Base-by-base conservation (phyloP, 768 basidiomycete genomes). In the Lactarius evosmus region DNA sequence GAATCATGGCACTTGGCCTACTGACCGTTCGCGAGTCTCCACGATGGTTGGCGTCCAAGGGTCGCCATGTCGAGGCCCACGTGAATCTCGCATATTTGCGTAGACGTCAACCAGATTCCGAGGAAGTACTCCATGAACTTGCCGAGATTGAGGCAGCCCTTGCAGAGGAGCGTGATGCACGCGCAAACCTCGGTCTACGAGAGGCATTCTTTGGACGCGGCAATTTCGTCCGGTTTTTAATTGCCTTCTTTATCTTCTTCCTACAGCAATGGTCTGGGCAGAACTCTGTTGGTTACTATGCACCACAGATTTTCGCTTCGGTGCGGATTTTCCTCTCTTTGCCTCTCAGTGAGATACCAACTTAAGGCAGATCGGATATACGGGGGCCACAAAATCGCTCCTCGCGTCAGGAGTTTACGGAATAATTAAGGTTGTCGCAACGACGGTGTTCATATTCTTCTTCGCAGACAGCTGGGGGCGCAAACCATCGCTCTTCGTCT, bases 221-320 rank as follows among this genome's bases (percentile, higher is more conserved):
- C 53, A 93, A 93, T 75, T 82, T 85, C 52, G 77, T 87, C 64
- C 86, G 93, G 27, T 94, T 95, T 77, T 76, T 88, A n/a, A 92
- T 95, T 69, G 92, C 93, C 1, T 85, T 91, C 68, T 74, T 82
- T 30, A 89, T 92, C 65, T 92, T 93, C 78, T 72, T 89, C 64
- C 76, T 92, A 8, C 92, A 93, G 68, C 90, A 93, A 71, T 92
- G 87, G 87, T 81, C 83, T 54, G 93, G 93, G 1, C 92, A 93
- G 72, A 91, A 94, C 75, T 86, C 87, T 0, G 87, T 93, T 67
- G 78, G 77, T 50, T 88, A 91, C 72, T 89, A 90, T 65, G 85
- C 87, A 1, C 86, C 89, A 5, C 86, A 87, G 70, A 87, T 90
- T 66, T 90, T 91, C 73, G 75, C 78, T 9, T 83, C 87, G 22